Percentiles rank a stretch among this genome's conserved stretches.
phyloP scores from a whole-genome alignment of 495 filamentous ascomycete species.

The Penicillium canescens region DNA sequence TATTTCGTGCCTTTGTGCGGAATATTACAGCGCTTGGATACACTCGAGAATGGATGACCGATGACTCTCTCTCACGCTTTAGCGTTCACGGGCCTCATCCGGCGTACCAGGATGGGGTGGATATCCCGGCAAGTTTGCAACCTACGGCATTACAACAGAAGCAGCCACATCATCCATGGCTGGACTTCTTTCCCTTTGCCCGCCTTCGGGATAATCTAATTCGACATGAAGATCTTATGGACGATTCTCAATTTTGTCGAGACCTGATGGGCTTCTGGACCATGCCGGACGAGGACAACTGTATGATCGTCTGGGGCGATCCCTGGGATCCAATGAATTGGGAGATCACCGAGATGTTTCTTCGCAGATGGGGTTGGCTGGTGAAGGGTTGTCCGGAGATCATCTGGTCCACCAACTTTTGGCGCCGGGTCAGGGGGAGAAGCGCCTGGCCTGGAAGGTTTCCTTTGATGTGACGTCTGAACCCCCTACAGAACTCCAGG shows the following conservation, averaged over 20 bases:
- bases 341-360: slow-evolving; percentile 39
- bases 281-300: slow-evolving; percentile 1
- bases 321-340: slow-evolving; percentile 36
- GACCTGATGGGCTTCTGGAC: slow-evolving; percentile 1
- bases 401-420: slow-evolving; percentile 38
- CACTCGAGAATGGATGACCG: too few relatives aligned
- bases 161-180: too few relatives aligned
- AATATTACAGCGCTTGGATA: too few relatives aligned
- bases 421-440: slow-evolving; percentile 33
- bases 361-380: slow-evolving; percentile 35
- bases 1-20: too few relatives aligned
- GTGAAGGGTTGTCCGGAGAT: slow-evolving; percentile 36
- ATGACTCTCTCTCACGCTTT: too few relatives aligned
- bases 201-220: slow-evolving; percentile 18
- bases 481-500: too few relatives aligned
- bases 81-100: too few relatives aligned
- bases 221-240: background rate
- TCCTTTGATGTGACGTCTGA: background rate
- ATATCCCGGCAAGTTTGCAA: too few relatives aligned
- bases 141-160: too few relatives aligned
- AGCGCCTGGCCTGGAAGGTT: slow-evolving; percentile 12
- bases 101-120: too few relatives aligned
- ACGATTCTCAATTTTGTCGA: slow-evolving; percentile 6
- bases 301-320: slow-evolving; percentile 41
- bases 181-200: slow-evolving; percentile 20